These are phyloP conservation scores for Crotalaria pallida DNA, from an alignment of 306 rosid genomes.

Conservation along the genomic window DNA sequence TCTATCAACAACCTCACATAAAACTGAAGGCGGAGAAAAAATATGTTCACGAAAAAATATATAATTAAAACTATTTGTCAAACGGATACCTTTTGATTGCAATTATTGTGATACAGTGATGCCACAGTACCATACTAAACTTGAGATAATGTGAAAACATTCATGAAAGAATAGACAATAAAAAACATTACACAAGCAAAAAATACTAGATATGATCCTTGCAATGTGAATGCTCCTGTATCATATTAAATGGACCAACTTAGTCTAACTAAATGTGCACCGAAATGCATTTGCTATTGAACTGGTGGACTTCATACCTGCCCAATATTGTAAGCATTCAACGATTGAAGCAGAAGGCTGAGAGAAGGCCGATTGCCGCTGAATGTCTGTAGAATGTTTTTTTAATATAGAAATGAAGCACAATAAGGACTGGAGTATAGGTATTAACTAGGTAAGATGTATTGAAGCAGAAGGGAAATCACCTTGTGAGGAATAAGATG, in stretches of 20 bases:
- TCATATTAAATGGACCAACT: neutral
- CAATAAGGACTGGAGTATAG: conserved; percentile 19
- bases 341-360: conserved; percentile 71
- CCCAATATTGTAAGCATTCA: conserved; percentile 77
- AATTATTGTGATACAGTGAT: neutral
- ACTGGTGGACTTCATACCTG: conserved; percentile 40
- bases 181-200: neutral
- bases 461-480: conserved; percentile 21
- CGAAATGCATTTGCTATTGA: neutral
- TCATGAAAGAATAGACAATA: neutral
- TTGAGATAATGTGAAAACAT: neutral
- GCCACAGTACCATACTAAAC: neutral
- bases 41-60: neutral
- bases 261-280: neutral
- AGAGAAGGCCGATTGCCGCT: conserved; percentile 81
- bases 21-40: neutral
- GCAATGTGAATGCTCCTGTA: neutral
- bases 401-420: conserved; percentile 1
- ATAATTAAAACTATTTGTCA: neutral
- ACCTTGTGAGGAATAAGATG: conserved; percentile 89
- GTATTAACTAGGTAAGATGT: conserved; percentile 3
- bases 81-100: neutral
- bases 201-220: neutral
- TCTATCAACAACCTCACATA: neutral
- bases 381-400: conserved; percentile 50